Evolutionary conservation across 2,329 filamentous ascomycete species (phyloP), one percentile per base, ranked within the genome.

Genomic region (Didymella keratinophila): DNA sequence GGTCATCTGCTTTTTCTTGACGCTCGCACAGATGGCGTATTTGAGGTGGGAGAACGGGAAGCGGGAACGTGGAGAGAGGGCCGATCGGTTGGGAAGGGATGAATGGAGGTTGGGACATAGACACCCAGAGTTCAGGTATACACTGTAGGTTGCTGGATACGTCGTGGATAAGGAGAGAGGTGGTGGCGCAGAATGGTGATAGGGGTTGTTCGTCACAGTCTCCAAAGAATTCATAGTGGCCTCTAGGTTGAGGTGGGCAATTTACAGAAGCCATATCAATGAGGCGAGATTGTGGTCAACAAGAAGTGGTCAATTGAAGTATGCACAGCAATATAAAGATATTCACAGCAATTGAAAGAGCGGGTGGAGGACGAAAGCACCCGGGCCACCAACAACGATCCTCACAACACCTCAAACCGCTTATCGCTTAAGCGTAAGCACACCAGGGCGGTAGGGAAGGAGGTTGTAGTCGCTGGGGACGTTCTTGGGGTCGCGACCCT

Each of bases 371-470:
- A 45, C 27, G 20, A 41, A 21, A 41, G 10, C 37, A 41, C 37
- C 20, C 3, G 4, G 11, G 8, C 20, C 18, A 41, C 20, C 37
- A 41, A 20, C 2, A 21, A 41, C 7, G 2, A 41, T 23, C 11
- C 37, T 14, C 11, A 9, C 37, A 2, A 20, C 23, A 7, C 14
- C 11, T 14, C 18, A 21, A 39, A 7, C 28, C 10, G 30, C 27
- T n/a, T 64, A 70, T 21, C 51, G 43, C 62, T 68, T 54, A 34
- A 86, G 71, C 0, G 85, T 87, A 58, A 88, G 68, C 27, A 87
- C 55, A 46, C 80, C 86, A 0, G 85, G 86, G 6, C 78, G 76
- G 70, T 86, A 88, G 1, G 86, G 86, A 57, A 84, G 64, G 2
- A 62, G 28, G 61, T 79, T 78, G 67, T 89, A 89, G 47, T 81